These are phyloP conservation scores for Straminergon stramineum DNA, from an alignment of 225 moss, liverwort and hornwort species.

Conservation along the genomic window DNA sequence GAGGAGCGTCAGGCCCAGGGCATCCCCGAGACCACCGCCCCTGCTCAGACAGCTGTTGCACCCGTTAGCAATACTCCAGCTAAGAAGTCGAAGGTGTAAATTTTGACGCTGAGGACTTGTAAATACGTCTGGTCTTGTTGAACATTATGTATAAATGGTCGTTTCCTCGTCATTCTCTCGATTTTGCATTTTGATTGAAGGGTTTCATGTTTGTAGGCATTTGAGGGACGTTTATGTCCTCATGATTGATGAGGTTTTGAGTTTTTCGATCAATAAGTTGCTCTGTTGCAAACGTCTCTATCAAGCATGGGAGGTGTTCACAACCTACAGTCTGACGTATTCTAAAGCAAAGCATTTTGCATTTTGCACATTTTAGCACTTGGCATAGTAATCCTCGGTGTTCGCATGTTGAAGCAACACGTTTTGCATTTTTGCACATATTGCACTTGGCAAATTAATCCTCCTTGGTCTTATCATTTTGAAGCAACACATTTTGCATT, in stretches of 20 bases:
- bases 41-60: constrained; percentile 2
- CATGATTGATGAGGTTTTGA: background rate
- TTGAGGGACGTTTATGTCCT: background rate
- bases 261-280: background rate
- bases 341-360: background rate
- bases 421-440: background rate
- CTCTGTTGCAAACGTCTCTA: no score
- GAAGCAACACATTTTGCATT: background rate
- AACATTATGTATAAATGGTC: background rate
- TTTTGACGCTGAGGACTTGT: background rate
- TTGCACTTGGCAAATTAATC: background rate
- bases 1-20: constrained; percentile 82
- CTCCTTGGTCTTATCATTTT: background rate
- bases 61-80: constrained; percentile 12
- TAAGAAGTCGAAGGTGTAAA: constrained; percentile 25
- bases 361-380: background rate
- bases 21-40: constrained; percentile 19
- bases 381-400: background rate
- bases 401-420: background rate
- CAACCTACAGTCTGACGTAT: background rate
- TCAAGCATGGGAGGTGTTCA: background rate
- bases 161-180: background rate
- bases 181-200: background rate
- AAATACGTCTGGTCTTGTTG: background rate
- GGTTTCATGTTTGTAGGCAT: background rate